These are phyloP conservation scores for Spathaspora girioi DNA, from an alignment of 805 yeast species.

Conservation along the genomic window DNA sequence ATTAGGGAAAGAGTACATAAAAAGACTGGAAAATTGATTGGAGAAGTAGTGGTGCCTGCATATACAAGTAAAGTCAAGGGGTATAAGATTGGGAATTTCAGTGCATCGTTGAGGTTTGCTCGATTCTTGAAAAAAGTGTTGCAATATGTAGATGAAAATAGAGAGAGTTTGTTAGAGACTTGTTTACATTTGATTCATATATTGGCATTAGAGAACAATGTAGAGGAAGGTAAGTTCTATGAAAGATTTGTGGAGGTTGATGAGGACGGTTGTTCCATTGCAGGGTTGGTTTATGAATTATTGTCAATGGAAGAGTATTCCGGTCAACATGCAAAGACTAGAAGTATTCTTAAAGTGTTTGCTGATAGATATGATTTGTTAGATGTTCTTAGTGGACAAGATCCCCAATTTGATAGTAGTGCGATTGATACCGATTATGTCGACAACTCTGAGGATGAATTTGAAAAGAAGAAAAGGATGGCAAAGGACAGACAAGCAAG, in stretches of 20 bases:
- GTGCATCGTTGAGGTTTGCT: constrained; percentile 51
- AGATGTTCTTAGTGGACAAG: constrained; percentile 14
- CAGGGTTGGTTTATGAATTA: constrained; percentile 31
- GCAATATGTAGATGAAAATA: constrained; percentile 31
- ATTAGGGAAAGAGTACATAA: constrained; percentile 50
- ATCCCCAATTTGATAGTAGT: constrained; percentile 21
- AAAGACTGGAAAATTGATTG: constrained; percentile 31
- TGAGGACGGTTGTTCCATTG: constrained; percentile 28
- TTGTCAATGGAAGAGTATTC: constrained; percentile 39
- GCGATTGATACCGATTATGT: constrained; percentile 6
- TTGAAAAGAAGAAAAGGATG: constrained; percentile 57
- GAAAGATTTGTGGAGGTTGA: constrained; percentile 25
- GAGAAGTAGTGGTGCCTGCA: constrained; percentile 58
- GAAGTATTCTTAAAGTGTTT: constrained; percentile 46
- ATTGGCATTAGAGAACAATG: constrained; percentile 31
- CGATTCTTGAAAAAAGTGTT: constrained; percentile 51
- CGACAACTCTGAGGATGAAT: constrained; percentile 29
- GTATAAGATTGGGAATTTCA: constrained; percentile 43
- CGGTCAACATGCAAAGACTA: constrained; percentile 50
- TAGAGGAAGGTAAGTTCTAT: constrained; percentile 34
- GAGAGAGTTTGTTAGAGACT: constrained; percentile 57
- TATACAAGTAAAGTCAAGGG: constrained; percentile 9
- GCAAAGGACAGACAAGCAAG: constrained; percentile 71
- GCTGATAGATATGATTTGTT: constrained; percentile 17
- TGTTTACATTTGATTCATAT: constrained; percentile 68